Conservation (phyloP, 1,284 basidiomycete genomes). For the Puccinia novopanici region DNA sequence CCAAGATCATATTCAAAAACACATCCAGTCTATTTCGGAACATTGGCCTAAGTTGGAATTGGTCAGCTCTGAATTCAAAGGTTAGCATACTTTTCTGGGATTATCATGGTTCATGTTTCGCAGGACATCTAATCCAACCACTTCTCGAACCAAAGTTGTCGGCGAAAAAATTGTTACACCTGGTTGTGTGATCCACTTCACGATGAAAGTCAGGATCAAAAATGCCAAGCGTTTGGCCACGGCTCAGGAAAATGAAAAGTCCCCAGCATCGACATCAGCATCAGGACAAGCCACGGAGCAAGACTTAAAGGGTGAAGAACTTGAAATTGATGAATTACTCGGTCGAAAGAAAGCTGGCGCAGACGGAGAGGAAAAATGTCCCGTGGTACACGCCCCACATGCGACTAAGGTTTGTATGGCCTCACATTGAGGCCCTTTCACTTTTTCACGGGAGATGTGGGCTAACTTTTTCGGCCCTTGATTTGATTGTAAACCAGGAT, state of each 20-base stretch:
- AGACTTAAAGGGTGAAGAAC: conserved; percentile 64
- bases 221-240: conserved; percentile 59
- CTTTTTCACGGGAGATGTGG: neutral
- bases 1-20: conserved; percentile 33
- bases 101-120: neutral
- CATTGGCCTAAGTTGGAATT: conserved; percentile 80
- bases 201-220: conserved; percentile 74
- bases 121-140: conserved; percentile 16
- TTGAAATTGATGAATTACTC: conserved; percentile 72
- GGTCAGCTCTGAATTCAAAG: conserved; percentile 82
- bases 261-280: conserved; percentile 16
- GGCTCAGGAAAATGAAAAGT: conserved; percentile 11
- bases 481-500: conserved; percentile 62
- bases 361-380: conserved; percentile 62
- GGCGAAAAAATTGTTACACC: conserved; percentile 87
- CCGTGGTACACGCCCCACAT: conserved; percentile 83
- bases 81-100: conserved; percentile 61
- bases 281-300: conserved; percentile 56
- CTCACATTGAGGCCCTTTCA: conserved; percentile 33
- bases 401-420: conserved; percentile 75
- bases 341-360: conserved; percentile 66
- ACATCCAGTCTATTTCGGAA: conserved; percentile 65
- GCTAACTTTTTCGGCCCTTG: conserved; percentile 2
- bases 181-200: conserved; percentile 82
- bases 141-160: conserved; percentile 67